Evolutionary conservation across 2,329 filamentous ascomycete species (phyloP).

Genomic region (Plenodomus lindquistii): DNA sequence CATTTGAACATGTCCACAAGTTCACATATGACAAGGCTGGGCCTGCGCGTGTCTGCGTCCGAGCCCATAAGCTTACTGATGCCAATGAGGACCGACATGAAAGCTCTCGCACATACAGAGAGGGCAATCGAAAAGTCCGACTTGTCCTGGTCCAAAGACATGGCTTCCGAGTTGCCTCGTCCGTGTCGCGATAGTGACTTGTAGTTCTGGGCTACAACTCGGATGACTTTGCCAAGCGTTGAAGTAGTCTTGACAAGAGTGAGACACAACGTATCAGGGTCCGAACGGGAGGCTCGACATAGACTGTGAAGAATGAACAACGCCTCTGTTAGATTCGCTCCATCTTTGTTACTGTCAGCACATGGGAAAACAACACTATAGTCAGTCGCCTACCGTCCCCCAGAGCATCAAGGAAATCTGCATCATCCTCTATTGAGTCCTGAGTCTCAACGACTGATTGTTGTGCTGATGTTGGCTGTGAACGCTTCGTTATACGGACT

Average conservation of each 20-base stretch:
- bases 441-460: constrained; percentile 15
- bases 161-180: constrained; percentile 5
- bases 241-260: constrained; percentile 28
- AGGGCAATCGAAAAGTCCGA: constrained; percentile 32
- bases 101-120: constrained; percentile 34
- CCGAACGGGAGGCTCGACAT: constrained; percentile 18
- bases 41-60: constrained; percentile 14
- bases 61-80: constrained; percentile 23
- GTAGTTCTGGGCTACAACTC: constrained; percentile 22
- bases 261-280: constrained; percentile 27
- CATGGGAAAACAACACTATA: neutral
- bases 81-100: constrained; percentile 38
- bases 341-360: constrained; percentile 13
- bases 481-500: constrained; percentile 16
- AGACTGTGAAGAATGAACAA: constrained; percentile 37
- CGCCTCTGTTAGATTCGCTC: constrained; percentile 23
- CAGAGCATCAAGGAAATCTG: constrained; percentile 30
- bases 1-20: constrained; percentile 44
- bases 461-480: constrained; percentile 8
- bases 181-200: constrained; percentile 20
- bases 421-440: constrained; percentile 30
- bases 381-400: constrained; percentile 10
- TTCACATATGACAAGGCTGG: constrained; percentile 34
- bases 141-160: constrained; percentile 25
- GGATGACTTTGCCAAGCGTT: constrained; percentile 29